Evolutionary conservation across 331 rosid species (phyloP).

Genomic region (Malus hybrid): DNA sequence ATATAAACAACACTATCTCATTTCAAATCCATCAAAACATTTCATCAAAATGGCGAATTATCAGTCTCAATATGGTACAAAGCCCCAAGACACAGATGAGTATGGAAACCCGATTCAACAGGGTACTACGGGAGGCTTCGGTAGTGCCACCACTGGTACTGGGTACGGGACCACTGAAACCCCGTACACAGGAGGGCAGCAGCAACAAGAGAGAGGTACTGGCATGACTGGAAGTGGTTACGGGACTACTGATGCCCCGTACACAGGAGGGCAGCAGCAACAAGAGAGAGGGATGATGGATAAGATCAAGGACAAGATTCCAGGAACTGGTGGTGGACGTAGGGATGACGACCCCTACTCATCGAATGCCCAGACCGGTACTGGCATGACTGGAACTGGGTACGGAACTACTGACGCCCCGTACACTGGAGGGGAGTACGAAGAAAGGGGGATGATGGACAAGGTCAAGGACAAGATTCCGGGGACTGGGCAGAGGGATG

Average conservation of each 20-base stretch:
- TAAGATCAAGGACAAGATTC: background rate
- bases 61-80: background rate
- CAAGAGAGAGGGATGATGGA: background rate
- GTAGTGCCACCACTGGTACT: background rate
- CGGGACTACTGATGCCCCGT: background rate
- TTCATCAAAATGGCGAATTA: background rate
- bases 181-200: background rate
- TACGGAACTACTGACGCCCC: background rate
- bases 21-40: background rate
- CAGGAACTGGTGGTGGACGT: background rate
- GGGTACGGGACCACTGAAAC: background rate
- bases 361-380: background rate
- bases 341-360: background rate
- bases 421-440: background rate
- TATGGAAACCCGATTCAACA: background rate
- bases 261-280: background rate
- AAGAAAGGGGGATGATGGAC: background rate
- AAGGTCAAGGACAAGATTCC: slow-evolving; percentile 31
- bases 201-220: background rate
- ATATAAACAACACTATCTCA: background rate
- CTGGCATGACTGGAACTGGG: background rate
- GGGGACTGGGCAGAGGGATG: slow-evolving; percentile 15
- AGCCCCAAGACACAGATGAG: background rate
- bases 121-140: background rate
- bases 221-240: background rate